phyloP scores from a whole-genome alignment of 441 rosid species.

The Syzygium syzygioides region DNA sequence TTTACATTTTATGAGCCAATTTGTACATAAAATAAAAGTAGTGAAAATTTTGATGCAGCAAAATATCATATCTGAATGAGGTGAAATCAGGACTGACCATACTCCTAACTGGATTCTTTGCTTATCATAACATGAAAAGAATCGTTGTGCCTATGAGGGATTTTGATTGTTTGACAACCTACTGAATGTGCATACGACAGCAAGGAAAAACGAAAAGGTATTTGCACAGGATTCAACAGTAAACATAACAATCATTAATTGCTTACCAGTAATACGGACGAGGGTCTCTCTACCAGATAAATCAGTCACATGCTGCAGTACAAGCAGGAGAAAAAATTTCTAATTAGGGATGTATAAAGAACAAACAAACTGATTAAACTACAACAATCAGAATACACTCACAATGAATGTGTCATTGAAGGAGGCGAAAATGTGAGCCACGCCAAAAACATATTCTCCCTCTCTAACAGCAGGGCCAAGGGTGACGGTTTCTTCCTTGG shows the following conservation, averaged over 20 bases:
- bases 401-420: slow-evolving; percentile 80
- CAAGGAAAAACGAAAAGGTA: background rate
- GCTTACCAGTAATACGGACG: slow-evolving; percentile 76
- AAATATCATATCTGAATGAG: background rate
- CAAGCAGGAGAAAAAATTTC: background rate
- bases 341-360: background rate
- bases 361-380: background rate
- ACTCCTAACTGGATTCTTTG: background rate
- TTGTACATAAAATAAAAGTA: background rate
- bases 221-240: background rate
- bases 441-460: slow-evolving; percentile 70
- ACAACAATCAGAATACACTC: slow-evolving; percentile 5
- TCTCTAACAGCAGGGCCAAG: slow-evolving; percentile 65
- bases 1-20: no score
- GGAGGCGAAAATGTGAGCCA: slow-evolving; percentile 73
- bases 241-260: background rate
- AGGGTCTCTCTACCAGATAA: slow-evolving; percentile 79
- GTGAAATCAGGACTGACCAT: background rate
- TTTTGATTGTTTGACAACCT: background rate
- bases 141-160: background rate
- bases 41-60: background rate
- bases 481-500: slow-evolving; percentile 68
- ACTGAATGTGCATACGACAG: background rate
- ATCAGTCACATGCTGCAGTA: slow-evolving; percentile 70
- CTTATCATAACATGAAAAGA: background rate